phyloP scores from a whole-genome alignment of 495 filamentous ascomycete species.

The Neurospora cerealis region DNA sequence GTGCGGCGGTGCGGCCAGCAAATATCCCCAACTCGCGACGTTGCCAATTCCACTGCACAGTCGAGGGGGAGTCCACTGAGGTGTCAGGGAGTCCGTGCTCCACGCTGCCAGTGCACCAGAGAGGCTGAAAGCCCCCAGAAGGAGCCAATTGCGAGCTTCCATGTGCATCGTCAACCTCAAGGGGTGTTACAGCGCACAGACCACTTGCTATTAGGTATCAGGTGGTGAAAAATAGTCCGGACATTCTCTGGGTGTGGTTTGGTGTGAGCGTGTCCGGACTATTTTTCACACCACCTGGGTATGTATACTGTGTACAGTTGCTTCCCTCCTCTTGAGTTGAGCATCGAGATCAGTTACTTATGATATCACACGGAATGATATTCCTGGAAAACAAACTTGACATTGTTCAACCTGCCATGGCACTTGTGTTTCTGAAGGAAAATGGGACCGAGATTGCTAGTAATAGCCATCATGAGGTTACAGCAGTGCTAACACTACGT shows the following conservation, averaged over 20 bases:
- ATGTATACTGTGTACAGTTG: neutral
- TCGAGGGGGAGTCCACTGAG: neutral
- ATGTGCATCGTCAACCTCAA: neutral
- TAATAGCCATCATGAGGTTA: neutral
- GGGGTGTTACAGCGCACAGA: neutral
- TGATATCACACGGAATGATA: neutral
- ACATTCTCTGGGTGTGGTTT: no score
- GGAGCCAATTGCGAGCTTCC: neutral
- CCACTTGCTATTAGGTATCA: neutral
- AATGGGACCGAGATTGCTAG: neutral
- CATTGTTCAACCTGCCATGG: neutral
- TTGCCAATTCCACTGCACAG: conserved; percentile 23
- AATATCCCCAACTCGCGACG: conserved; percentile 24
- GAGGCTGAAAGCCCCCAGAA: neutral
- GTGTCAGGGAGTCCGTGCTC: conserved; percentile 1
- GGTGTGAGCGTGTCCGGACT: no score
- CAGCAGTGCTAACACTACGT: neutral
- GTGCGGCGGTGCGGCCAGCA: neutral
- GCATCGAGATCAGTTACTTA: neutral
- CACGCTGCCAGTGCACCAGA: neutral
- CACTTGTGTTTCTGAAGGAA: neutral
- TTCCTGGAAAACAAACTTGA: neutral
- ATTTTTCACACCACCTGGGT: no score
- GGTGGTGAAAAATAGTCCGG: no score
- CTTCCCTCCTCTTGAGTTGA: neutral